A percentile compares a stretch with the other conserved stretches of the same genome.
Evolutionary conservation across 208 protist genomes (phyloP).

Genomic region (Angomonas ambiguus): DNA sequence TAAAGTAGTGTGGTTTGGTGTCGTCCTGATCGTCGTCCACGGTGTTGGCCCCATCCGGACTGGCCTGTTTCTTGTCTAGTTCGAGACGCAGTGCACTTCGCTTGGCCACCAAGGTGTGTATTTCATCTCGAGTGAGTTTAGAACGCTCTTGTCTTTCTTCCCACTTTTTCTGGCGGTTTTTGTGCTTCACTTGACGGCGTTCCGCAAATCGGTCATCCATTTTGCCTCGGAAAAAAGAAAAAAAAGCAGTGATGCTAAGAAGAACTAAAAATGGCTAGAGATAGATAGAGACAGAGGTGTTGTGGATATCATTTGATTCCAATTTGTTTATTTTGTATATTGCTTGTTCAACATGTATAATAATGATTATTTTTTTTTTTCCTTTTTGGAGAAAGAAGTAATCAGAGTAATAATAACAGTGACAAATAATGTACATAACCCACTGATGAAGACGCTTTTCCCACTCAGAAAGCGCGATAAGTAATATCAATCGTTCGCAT

Average conservation of each 20-base stretch:
- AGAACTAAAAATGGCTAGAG: neutral
- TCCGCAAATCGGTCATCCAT: constrained; percentile 35
- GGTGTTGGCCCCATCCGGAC: constrained; percentile 38
- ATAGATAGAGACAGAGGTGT: too few relatives aligned
- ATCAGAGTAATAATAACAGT: neutral
- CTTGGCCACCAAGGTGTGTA: constrained; percentile 38
- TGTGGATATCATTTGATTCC: too few relatives aligned
- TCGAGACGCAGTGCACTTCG: constrained; percentile 38
- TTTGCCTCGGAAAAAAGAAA: neutral
- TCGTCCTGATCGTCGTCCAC: constrained; percentile 21
- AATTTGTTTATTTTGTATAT: neutral
- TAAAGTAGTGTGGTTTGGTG: constrained; percentile 50
- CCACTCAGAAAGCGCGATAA: constrained; percentile 73
- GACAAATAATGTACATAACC: neutral
- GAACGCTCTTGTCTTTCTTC: constrained; percentile 81
- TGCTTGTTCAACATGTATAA: neutral
- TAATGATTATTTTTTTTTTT: neutral
- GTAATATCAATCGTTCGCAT: constrained; percentile 51
- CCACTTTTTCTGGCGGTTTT: constrained; percentile 60
- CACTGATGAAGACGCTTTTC: neutral
- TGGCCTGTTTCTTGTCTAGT: constrained; percentile 41
- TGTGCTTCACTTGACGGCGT: constrained; percentile 37
- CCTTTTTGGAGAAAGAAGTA: neutral
- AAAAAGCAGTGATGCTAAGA: neutral
- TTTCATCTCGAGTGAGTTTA: constrained; percentile 58